Evolutionary conservation across 2,329 filamentous ascomycete genomes (phyloP).

Genomic region (Talaromyces sp.): DNA sequence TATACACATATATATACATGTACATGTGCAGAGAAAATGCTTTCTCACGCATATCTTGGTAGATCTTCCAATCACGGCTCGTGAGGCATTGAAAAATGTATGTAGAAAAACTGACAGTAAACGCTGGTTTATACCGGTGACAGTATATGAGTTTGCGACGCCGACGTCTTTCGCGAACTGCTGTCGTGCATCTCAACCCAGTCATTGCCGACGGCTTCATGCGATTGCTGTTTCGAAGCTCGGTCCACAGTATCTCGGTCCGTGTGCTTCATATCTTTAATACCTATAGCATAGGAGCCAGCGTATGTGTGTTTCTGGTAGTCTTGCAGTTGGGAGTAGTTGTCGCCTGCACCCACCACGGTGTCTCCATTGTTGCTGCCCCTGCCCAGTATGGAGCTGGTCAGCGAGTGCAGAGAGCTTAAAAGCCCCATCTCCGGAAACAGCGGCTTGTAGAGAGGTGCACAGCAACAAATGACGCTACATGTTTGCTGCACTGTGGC

Average conservation of each 20-base stretch:
- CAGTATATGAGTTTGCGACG: not conserved
- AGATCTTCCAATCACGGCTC: not conserved
- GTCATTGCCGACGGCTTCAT: not conserved
- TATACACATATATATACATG: not conserved
- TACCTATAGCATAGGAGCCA: not conserved
- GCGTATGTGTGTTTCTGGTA: not conserved
- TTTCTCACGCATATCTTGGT: not conserved
- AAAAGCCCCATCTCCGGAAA: not conserved
- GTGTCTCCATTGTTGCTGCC: not conserved
- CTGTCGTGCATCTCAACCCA: not conserved
- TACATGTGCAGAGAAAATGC: not conserved
- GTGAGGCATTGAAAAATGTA: not conserved
- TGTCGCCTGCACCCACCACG: not conserved
- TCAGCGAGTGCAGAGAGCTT: not conserved
- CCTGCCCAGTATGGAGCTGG: not conserved
- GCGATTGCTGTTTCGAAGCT: not conserved
- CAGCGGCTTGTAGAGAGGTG: conserved; percentile 11
- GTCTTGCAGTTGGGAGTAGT: not conserved
- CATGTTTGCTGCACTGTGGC: conserved; percentile 15
- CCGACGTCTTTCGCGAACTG: not conserved
- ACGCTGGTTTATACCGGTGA: not conserved
- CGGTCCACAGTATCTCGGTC: not conserved
- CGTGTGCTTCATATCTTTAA: not conserved
- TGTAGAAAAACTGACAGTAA: not conserved
- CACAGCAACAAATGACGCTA: conserved; percentile 12